Evolutionary conservation across 306 rosid genomes (phyloP).

Genomic region (Clitoria ternatea): DNA sequence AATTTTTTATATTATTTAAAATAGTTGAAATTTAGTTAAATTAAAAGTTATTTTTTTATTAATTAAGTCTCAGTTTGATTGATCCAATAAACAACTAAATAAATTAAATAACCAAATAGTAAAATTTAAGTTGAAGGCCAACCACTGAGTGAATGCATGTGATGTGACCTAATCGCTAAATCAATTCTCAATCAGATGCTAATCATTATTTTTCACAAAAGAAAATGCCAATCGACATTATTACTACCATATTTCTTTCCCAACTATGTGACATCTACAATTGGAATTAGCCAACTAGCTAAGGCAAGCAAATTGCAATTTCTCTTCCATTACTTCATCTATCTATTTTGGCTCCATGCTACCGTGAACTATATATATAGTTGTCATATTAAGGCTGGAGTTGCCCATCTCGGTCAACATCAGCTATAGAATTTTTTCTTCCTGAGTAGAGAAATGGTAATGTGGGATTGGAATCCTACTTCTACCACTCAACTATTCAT

Average conservation of each 20-base stretch:
- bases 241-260: neutral
- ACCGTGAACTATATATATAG: neutral
- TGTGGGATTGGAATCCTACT: no score
- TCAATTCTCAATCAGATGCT: neutral
- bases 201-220: neutral
- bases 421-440: no score
- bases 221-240: neutral
- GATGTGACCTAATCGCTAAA: slow-evolving; percentile 3
- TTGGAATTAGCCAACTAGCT: neutral
- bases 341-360: neutral
- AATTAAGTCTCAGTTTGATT: no score
- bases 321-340: neutral
- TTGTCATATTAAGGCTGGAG: neutral
- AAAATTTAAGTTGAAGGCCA: neutral
- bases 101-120: no score
- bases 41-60: no score
- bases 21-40: no score
- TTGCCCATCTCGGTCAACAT: neutral
- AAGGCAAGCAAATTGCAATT: neutral
- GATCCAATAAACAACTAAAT: no score
- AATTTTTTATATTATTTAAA: no score
- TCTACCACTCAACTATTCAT: no score
- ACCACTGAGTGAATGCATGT: neutral
- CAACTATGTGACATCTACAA: neutral
- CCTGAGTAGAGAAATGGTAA: no score